phyloP scores from a whole-genome alignment of 106 monocot species.

The Dendrobium huoshanense region DNA sequence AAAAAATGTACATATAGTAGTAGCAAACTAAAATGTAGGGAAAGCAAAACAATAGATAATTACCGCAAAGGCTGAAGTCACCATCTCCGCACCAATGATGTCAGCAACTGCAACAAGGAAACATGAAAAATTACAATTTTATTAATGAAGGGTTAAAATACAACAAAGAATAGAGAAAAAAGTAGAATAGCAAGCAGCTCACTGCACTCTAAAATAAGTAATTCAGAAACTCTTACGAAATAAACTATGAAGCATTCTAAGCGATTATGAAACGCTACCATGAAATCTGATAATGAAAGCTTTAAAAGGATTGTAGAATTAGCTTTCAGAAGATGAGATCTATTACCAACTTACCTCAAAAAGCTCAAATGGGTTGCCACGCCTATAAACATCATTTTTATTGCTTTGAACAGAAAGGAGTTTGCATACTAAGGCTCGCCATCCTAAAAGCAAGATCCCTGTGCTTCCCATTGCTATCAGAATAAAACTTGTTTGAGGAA shows the following conservation, averaged over 20 bases:
- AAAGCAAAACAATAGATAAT: background rate
- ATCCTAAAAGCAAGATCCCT: conserved; percentile 57
- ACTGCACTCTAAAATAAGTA: background rate
- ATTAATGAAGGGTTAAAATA: no score
- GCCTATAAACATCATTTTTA: conserved; percentile 65
- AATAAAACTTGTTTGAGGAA: conserved; percentile 59
- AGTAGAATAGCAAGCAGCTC: background rate
- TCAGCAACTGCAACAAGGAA: conserved; percentile 37
- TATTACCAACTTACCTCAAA: conserved; percentile 54
- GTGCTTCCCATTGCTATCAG: conserved; percentile 76
- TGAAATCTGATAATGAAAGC: background rate
- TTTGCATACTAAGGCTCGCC: conserved; percentile 48
- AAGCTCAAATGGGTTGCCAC: conserved; percentile 72
- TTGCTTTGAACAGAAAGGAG: conserved; percentile 36
- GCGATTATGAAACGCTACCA: background rate
- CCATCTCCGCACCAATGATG: conserved; percentile 70
- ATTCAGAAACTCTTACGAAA: background rate
- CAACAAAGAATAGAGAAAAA: background rate
- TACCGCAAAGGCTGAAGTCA: conserved; percentile 17
- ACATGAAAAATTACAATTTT: background rate
- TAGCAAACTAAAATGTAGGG: no score
- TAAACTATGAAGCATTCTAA: background rate
- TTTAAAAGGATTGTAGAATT: background rate
- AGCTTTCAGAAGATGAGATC: background rate
- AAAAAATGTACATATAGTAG: no score